A percentile compares a stretch with the other conserved stretches of the same genome.
phyloP scores from a whole-genome alignment of 83 land plant species.

The Larix sibirica region DNA sequence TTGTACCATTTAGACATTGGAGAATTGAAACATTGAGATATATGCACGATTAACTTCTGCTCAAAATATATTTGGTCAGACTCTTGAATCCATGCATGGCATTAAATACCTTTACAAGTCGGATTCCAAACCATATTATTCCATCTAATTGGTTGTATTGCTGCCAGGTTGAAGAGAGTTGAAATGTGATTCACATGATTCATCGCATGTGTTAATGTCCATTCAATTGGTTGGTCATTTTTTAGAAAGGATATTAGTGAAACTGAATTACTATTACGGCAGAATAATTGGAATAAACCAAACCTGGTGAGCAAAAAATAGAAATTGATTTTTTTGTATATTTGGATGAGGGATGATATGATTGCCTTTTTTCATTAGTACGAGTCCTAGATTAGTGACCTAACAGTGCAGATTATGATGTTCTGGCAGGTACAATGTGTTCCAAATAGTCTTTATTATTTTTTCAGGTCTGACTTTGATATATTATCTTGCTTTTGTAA shows the following conservation, averaged over 20 bases:
- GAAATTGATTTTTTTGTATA: not conserved
- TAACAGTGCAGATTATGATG: not conserved
- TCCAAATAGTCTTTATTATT: slow-evolving; percentile 74
- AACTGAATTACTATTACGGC: not conserved
- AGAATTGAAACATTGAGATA: slow-evolving; percentile 4
- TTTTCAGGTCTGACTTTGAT: slow-evolving; percentile 74
- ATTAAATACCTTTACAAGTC: slow-evolving; percentile 96
- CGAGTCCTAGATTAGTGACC: not conserved
- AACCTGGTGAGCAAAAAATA: not conserved
- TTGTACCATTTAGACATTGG: not conserved
- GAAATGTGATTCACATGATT: not conserved
- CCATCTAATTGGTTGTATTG: not conserved
- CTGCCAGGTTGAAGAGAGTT: not conserved
- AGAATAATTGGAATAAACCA: not conserved
- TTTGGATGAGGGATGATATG: not conserved
- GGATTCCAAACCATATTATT: not conserved
- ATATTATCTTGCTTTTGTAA: slow-evolving; percentile 85
- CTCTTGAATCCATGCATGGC: slow-evolving; percentile 88
- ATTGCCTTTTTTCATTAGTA: not conserved
- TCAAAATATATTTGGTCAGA: slow-evolving; percentile 97
- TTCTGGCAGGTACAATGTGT: slow-evolving; percentile 85
- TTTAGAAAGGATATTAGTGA: not conserved
- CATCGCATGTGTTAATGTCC: not conserved
- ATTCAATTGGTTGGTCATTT: not conserved
- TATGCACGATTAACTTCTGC: slow-evolving; percentile 97